Conservation (phyloP, 1,139 yeast genomes). For the Yamadazyma friedrichii region DNA sequence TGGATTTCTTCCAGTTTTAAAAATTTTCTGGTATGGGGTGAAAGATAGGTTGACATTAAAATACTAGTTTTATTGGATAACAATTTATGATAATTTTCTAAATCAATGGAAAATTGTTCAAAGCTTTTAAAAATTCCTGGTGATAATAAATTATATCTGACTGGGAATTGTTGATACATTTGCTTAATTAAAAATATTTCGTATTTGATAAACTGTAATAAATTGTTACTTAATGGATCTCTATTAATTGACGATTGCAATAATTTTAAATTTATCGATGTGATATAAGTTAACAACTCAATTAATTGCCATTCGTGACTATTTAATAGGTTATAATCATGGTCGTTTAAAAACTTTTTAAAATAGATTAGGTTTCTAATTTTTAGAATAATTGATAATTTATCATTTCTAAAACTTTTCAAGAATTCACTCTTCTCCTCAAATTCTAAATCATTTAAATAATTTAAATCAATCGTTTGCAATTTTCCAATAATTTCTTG, state of each 20-base stretch:
- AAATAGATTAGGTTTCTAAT: conserved; percentile 5
- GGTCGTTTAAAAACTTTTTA: conserved; percentile 3
- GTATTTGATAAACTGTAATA: conserved; percentile 14
- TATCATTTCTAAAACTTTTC: not conserved
- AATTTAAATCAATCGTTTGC: conserved; percentile 2
- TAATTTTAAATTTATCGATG: conserved; percentile 10
- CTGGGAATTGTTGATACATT: conserved; percentile 13
- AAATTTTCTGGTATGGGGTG: conserved; percentile 26
- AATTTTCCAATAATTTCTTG: conserved; percentile 4
- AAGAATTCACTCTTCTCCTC: not conserved
- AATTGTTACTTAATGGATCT: conserved; percentile 3
- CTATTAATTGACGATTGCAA: conserved; percentile 2
- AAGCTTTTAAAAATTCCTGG: conserved; percentile 10
- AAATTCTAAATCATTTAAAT: conserved; percentile 1
- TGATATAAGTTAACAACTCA: conserved; percentile 13
- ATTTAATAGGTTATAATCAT: conserved; percentile 6
- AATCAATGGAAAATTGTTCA: conserved; percentile 10
- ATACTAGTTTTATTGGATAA: conserved; percentile 18
- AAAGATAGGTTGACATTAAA: conserved; percentile 22
- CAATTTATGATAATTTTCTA: conserved; percentile 12
- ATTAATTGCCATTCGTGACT: conserved; percentile 15
- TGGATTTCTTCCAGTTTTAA: conserved; percentile 21
- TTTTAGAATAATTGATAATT: conserved; percentile 2
- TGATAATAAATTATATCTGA: conserved; percentile 11
- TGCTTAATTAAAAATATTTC: conserved; percentile 12